phyloP scores from a whole-genome alignment of 495 filamentous ascomycete genomes.

The Lasiosphaeriaceae sp. region DNA sequence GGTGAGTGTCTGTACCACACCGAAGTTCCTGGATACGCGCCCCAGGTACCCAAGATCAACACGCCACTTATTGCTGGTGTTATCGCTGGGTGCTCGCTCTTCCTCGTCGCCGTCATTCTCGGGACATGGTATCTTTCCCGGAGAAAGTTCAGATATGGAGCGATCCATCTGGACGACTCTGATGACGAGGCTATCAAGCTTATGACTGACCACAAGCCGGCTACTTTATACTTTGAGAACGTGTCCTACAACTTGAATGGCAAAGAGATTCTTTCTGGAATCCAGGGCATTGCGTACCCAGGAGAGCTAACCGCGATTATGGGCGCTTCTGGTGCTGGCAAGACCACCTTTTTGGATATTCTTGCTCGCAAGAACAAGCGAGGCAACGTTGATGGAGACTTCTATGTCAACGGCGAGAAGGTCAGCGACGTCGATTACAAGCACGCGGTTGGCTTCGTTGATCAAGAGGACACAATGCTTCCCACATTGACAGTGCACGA shows the following conservation, averaged over 20 bases:
- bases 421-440: constrained; percentile 81
- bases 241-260: constrained; percentile 84
- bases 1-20: constrained; percentile 92
- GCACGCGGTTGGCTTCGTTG: constrained; percentile 91
- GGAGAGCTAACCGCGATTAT: constrained; percentile 96
- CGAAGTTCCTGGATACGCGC: constrained; percentile 84
- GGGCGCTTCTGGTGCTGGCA: constrained; percentile 95
- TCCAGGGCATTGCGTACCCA: constrained; percentile 80
- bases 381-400: constrained; percentile 71
- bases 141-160: constrained; percentile 64
- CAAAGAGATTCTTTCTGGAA: constrained; percentile 75
- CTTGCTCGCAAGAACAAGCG: constrained; percentile 97
- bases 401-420: constrained; percentile 92
- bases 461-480: constrained; percentile 97
- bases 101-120: constrained; percentile 80
- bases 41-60: constrained; percentile 92
- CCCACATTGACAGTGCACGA: constrained; percentile 96
- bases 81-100: constrained; percentile 82
- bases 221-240: constrained; percentile 82
- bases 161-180: constrained; percentile 79
- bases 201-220: constrained; percentile 85
- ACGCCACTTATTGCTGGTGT: constrained; percentile 93
- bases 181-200: constrained; percentile 86
- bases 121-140: constrained; percentile 85
- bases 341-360: constrained; percentile 96